Evolutionary conservation across 2,329 filamentous ascomycete genomes (phyloP), one percentile per base, ranked within the genome.

Genomic region (Penicillium occitanis): DNA sequence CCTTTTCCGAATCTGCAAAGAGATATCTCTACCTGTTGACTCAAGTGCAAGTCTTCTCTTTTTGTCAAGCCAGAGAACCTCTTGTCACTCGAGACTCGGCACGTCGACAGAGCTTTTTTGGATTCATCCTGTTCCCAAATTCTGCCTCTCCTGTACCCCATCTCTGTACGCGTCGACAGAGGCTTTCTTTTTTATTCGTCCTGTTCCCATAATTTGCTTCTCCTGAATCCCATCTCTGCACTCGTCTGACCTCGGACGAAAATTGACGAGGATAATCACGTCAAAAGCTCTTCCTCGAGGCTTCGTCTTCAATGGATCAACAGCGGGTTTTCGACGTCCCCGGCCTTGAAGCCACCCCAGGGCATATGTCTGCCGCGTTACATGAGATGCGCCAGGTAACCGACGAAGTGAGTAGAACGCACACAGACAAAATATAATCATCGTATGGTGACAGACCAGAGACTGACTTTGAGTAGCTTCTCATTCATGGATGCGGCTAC

Each of bases 391-490:
- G 33, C 10, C 10, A 22, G 11, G 53, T 57, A 11, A 14, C 30
- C 10, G 33, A 37, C 4, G 33, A 37, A 14, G 53, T 57, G 33
- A 57, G 53, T 37, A 57, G n/a, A 37, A 4, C 33, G n/a, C 30
- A 22, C 17, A 3, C 46, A n/a, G 7, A 53, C 50, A 37, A 22
- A 37, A 17, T 22, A 28, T 25, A 11, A 6, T 17, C 33, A 37
- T 55, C 30, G n/a, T 40, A 40, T 19, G n/a, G 22, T 13, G 30
- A 37, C n/a, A 19, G 30, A 22, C 14, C 51, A 55, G n/a, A 50
- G n/a, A 35, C 50, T 66, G 50, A 66, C 50, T 42, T 17, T 40
- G n/a, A 48, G 11, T 40, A 66, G 64, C 50, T 66, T 30, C 64
- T 51, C 14, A 30, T 40, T 2, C 42, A 59, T 19, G 64, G 64